Percentiles rank a stretch among this genome's conserved stretches.
Conservation (phyloP, 306 rosid genomes). For the Lithocarpus polystachyus region DNA sequence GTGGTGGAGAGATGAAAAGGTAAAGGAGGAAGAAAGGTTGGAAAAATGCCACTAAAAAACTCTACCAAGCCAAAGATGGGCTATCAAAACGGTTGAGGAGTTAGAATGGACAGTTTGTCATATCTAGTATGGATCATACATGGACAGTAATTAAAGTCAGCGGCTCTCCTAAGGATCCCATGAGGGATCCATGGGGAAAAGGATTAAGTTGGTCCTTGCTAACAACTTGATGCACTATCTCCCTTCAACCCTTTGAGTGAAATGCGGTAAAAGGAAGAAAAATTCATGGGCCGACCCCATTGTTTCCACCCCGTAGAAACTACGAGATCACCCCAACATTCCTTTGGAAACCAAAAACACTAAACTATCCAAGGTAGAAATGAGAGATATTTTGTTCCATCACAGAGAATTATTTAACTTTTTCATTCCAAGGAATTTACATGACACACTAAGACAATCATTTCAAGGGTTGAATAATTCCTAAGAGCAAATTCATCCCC, state of each 20-base stretch:
- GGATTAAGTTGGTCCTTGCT: neutral
- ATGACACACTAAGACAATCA: too few relatives aligned
- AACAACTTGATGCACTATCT: neutral
- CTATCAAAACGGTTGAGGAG: neutral
- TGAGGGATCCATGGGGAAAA: too few relatives aligned
- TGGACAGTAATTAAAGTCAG: slow-evolving; percentile 1
- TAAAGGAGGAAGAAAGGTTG: too few relatives aligned
- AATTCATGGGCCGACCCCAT: neutral
- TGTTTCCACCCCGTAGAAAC: neutral
- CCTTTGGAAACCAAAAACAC: too few relatives aligned
- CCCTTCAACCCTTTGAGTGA: neutral
- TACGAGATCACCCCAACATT: too few relatives aligned
- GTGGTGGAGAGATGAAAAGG: neutral
- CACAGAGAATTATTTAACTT: too few relatives aligned
- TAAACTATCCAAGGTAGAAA: too few relatives aligned
- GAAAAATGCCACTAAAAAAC: too few relatives aligned
- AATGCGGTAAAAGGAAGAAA: neutral
- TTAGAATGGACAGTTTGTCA: slow-evolving; percentile 4
- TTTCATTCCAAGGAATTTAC: too few relatives aligned
- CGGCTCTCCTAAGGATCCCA: neutral
- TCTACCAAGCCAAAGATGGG: neutral
- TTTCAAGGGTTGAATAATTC: too few relatives aligned
- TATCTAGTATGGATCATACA: neutral
- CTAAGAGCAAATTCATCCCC: too few relatives aligned
- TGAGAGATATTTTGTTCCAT: too few relatives aligned